These are phyloP conservation scores for Amanita jacksonii DNA, from an alignment of 768 basidiomycete species.

Conservation along the genomic window DNA sequence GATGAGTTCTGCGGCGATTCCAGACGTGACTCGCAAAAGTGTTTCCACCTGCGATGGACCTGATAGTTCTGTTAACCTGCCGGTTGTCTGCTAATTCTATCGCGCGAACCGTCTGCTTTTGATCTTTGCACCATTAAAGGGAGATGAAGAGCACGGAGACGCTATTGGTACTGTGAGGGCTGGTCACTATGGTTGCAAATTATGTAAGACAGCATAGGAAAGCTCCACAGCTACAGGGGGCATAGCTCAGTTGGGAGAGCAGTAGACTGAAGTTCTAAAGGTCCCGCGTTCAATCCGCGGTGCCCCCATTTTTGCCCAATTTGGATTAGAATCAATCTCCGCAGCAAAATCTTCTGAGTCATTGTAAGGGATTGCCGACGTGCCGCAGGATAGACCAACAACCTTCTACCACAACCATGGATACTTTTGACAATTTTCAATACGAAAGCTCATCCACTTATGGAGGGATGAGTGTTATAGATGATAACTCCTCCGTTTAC, in stretches of 20 bases:
- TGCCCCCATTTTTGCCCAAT: conserved; percentile 40
- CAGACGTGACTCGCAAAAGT: conserved; percentile 84
- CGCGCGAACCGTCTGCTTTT: conserved; percentile 1
- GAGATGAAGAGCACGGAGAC: too few species aligned
- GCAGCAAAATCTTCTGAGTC: neutral
- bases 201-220: too few species aligned
- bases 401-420: conserved; percentile 39
- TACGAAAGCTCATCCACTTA: conserved; percentile 79
- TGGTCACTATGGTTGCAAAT: too few species aligned
- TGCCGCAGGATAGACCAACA: conserved; percentile 2
- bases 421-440: conserved; percentile 80
- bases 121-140: conserved; percentile 6
- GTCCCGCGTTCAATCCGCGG: conserved; percentile 76
- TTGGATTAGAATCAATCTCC: neutral
- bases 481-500: conserved; percentile 76
- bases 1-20: conserved; percentile 91
- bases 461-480: conserved; percentile 62
- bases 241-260: conserved; percentile 72
- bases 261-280: conserved; percentile 73
- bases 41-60: conserved; percentile 87
- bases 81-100: too few species aligned
- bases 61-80: conserved; percentile 9
- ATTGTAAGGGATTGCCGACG: neutral
- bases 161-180: too few species aligned
- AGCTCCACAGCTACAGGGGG: conserved; percentile 38